Percentiles rank a stretch among this genome's conserved stretches.
These are phyloP conservation scores for Tuctoria greenei DNA, from an alignment of 176 grass and related monocot species.

Conservation along the genomic window DNA sequence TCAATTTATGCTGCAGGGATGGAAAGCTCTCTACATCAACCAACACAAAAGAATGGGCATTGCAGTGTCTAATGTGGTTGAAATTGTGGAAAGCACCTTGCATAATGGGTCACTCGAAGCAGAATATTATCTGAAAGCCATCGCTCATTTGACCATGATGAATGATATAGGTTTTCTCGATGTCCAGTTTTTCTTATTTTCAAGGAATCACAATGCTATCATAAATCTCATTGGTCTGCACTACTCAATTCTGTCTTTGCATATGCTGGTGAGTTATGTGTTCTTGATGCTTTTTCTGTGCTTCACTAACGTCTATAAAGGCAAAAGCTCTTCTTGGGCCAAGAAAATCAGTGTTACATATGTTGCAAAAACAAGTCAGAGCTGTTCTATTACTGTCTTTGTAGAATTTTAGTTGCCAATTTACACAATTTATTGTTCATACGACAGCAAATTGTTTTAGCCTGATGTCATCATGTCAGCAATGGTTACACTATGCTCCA, in stretches of 20 bases:
- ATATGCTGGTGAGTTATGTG: conserved; percentile 52
- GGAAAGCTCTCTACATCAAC: conserved; percentile 53
- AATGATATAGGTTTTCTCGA: conserved; percentile 53
- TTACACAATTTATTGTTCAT: conserved; percentile 9
- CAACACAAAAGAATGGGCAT: conserved; percentile 50
- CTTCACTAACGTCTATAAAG: not conserved
- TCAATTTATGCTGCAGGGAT: conserved; percentile 44
- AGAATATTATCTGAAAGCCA: conserved; percentile 64
- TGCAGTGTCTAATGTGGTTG: conserved; percentile 48
- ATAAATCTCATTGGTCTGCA: conserved; percentile 70
- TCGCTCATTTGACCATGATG: conserved; percentile 45
- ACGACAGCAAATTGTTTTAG: not conserved
- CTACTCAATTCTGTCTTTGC: conserved; percentile 52
- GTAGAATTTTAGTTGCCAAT: not conserved
- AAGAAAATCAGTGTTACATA: not conserved
- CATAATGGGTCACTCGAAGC: conserved; percentile 59
- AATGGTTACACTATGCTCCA: not conserved
- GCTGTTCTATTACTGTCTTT: not conserved
- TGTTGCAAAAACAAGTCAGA: not conserved
- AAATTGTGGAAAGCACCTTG: conserved; percentile 45
- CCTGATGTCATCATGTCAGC: conserved; percentile 2
- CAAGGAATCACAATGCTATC: conserved; percentile 53
- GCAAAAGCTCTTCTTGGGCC: not conserved
- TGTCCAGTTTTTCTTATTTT: conserved; percentile 64
- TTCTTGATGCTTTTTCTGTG: not conserved